Base-by-base conservation (phyloP, 2,329 filamentous ascomycete species). In the Periglandula ipomoeae region DNA sequence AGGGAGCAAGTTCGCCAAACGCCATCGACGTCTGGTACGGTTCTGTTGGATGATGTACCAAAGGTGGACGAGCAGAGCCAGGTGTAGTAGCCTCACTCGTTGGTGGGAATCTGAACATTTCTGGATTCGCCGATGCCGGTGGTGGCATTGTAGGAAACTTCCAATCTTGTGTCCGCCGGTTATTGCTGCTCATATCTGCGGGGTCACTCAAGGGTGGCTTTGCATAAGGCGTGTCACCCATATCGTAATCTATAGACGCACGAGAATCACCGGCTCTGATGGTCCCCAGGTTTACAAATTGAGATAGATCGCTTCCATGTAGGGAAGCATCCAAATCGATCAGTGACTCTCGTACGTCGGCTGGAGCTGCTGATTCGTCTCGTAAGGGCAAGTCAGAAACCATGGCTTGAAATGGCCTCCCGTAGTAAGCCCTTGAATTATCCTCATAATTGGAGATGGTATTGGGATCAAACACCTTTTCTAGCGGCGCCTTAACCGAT, bases 391-490 rank as follows among this genome's bases (percentile, higher is more conserved):
- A 68, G 57, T 84, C 80, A 0, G 78, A 81, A 39, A 37, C 47
- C 9, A 64, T 63, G 1, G 67, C 64, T 2, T 68, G 67, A 23
- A 72, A 66, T 0, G 63, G 64, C 30, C 65, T 68, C 17, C 77
- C 76, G 55, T 84, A 84, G 56, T 83, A 82, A 37, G 69, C 70
- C 26, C 76, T 70, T 17, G 78, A 80, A 53, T 84, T 83, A 51
- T 84, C 80, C 22, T 81, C 74, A 53, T 84, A 84, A 52, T 74
- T 81, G 2, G 79, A 78, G 30, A 81, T 74, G 0, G 81, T 83
- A 58, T 83, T 80, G 5, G 79, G 79, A 50, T 84, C 81, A 57
- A 84, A 84, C 0, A 84, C 68, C 53, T 82, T 83, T 54, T 84
- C 80, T 4, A 84, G 63, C 0, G 81, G 81, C 9, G 71, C 78